Evolutionary conservation across 1,284 basidiomycete genomes (phyloP), one percentile per base, ranked within the genome.

Genomic region (Tilletiopsis washingtonensis): DNA sequence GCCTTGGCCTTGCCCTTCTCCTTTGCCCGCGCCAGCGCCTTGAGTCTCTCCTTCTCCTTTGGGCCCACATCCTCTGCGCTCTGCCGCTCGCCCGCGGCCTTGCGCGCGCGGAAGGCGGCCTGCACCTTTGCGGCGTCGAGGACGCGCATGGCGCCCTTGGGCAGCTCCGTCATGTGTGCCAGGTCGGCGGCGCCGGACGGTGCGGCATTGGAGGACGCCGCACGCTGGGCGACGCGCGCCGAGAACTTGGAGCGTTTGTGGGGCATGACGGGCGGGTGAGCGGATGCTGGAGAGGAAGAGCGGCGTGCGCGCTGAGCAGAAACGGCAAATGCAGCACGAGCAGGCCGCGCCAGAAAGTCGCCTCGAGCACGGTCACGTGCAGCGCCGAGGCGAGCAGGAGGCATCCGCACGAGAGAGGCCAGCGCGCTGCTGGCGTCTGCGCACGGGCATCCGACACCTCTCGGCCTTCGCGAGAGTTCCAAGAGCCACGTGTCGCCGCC

Each of bases 241-340:
- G 63, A 64, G 39, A 51, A 53, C 36, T 67, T 68, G 1, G 66
- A 64, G 24, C 64, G 54, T 43, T 68, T 68, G 56, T 67, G 64
- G 19, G 66, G 66, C 66, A 68, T 68, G n/a, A 12, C 43, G 38
- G 17, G 24, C n/a, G n/a, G n/a, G n/a, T n/a, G n/a, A n/a, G n/a
- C n/a, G n/a, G n/a, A n/a, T n/a, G n/a, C n/a, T n/a, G n/a, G n/a
- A n/a, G n/a, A n/a, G n/a, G n/a, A n/a, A n/a, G n/a, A n/a, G n/a
- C n/a, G n/a, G n/a, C n/a, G n/a, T n/a, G n/a, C n/a, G n/a, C n/a
- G n/a, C n/a, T n/a, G n/a, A n/a, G n/a, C n/a, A n/a, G n/a, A n/a
- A n/a, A n/a, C n/a, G n/a, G n/a, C n/a, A n/a, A n/a, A n/a, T n/a
- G n/a, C n/a, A n/a, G n/a, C n/a, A n/a, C n/a, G n/a, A n/a, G n/a